Conservation (phyloP, 1,284 basidiomycete species). For the Rhodotorula sp. region DNA sequence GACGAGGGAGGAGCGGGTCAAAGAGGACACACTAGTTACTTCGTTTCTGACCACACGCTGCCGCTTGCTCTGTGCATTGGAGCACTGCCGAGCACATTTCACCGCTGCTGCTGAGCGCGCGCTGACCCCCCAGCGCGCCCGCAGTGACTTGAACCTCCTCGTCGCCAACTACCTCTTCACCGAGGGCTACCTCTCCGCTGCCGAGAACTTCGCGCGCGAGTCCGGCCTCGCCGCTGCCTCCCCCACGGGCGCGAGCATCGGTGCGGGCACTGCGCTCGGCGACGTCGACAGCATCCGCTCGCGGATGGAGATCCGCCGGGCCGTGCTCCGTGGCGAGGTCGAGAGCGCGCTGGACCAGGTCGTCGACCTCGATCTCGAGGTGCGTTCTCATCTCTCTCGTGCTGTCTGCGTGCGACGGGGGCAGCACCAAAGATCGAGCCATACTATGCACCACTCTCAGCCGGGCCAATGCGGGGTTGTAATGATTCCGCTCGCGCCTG, state of each 20-base stretch:
- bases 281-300: conserved; percentile 91
- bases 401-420: neutral
- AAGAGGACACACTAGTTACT: conserved; percentile 50
- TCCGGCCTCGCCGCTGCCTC: conserved; percentile 61
- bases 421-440: conserved; percentile 63
- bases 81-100: neutral
- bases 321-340: conserved; percentile 89
- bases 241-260: conserved; percentile 53
- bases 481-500: conserved; percentile 27
- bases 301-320: conserved; percentile 89
- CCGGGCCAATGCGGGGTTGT: conserved; percentile 48
- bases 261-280: conserved; percentile 52
- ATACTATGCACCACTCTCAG: conserved; percentile 99
- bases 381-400: conserved; percentile 52
- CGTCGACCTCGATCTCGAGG: conserved; percentile 96
- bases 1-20: conserved; percentile 30
- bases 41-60: conserved; percentile 54
- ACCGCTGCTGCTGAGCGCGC: too few species aligned
- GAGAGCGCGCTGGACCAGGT: conserved; percentile 90
- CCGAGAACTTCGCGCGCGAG: conserved; percentile 89
- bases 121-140: conserved; percentile 43
- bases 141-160: conserved; percentile 88
- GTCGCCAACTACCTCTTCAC: conserved; percentile 98
- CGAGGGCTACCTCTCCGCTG: conserved; percentile 94
- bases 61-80: neutral